Base-by-base conservation (phyloP, 2,329 filamentous ascomycete genomes). In the Keithomyces neogunnii region DNA sequence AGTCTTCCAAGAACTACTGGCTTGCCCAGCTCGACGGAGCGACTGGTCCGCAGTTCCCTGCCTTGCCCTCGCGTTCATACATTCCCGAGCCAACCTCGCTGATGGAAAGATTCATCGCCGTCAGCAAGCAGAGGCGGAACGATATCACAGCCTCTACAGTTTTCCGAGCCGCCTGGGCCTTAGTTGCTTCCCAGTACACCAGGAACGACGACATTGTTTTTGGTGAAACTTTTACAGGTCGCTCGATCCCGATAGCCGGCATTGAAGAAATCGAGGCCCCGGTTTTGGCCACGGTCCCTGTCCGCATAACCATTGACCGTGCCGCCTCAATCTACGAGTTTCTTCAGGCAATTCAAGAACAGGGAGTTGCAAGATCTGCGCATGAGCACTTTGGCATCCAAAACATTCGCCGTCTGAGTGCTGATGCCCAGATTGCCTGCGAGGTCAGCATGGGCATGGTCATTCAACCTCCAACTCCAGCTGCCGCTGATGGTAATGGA, bases 321-420 rank as follows among this genome's bases (percentile, higher is more conserved):
- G 47, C 54, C 4, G 13, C 40, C 0, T 69, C 69, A 0, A 69
- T 81, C 2, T 59, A 63, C 0, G 71, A 80, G 45, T 85, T 77
- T 55, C 66, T 87, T 3, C 69, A 77, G 42, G 64, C 69, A 2
- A 72, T 86, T 2, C 81, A 86, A 38, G 69, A 78, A 32, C 72
- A 77, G 50, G 78, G 75, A 0, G 71, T 81, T 0, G 66, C 73
- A 3, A 76, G 80, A 56, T 84, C 86, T 5, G 77, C 81, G 0
- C 77, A 85, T 60, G 80, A 88, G 62, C 82, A 88, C 61, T 72
- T 78, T 47, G 80, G 80, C 26, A 66, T 83, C 44, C 80, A 83
- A 51, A 62, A 81, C 55, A 84, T 84, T 53, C 77, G 80, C 8
- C 71, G 73, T 28, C 64, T 84, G 10, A 80, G 76, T 57, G 66